Base-by-base conservation (phyloP, 2,329 filamentous ascomycete species). In the Neopestalotiopsis clavispora region DNA sequence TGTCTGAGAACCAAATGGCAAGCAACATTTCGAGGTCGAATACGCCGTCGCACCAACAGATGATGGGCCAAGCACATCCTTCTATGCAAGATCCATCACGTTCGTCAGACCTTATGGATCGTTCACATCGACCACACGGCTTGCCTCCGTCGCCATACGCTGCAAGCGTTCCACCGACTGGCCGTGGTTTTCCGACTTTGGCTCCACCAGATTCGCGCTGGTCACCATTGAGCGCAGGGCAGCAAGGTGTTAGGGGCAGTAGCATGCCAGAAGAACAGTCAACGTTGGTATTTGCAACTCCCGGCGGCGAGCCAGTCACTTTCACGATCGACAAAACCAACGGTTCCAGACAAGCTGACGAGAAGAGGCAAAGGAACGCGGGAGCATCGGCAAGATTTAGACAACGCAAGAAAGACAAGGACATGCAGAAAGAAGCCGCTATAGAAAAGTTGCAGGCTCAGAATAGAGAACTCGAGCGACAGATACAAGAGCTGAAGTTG, bases 321-420 rank as follows among this genome's bases (percentile, higher is more conserved):
- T 89, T 95, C 63, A 90, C 91, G 14, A 90, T 95, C 10, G 94
- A 97, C 77, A 90, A 93, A 58, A 92, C 94, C 73, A 92, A 94
- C 74, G 94, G 92, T 13, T 97, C 94, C 13, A 91, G 91, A 73
- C 90, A 93, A 74, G 92, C 93, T 52, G 93, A 96, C 75, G 93
- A 97, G 79, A 97, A 96, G 81, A 87, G 94, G 68, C 91, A 92
- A 78, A 89, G 94, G 65, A 97, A 97, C 76, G 94, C 94, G 56
- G 92, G 92, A 62, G 94, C 94, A 5, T 97, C 94, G 68, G 93
- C 93, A 62, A 87, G 94, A 69, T 96, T 97, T 72, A 88, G 94
- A 67, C 89, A 91, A 76, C 88, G 94, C 69, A 90, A 94, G 76
- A 97, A 97, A 81, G 93, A 94, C 75, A 91, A 92, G 78, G 93